Percentiles rank a stretch among this genome's conserved stretches.
Evolutionary conservation across 2,329 filamentous ascomycete species (phyloP).

Genomic region (Aspergillus spinulosporus): DNA sequence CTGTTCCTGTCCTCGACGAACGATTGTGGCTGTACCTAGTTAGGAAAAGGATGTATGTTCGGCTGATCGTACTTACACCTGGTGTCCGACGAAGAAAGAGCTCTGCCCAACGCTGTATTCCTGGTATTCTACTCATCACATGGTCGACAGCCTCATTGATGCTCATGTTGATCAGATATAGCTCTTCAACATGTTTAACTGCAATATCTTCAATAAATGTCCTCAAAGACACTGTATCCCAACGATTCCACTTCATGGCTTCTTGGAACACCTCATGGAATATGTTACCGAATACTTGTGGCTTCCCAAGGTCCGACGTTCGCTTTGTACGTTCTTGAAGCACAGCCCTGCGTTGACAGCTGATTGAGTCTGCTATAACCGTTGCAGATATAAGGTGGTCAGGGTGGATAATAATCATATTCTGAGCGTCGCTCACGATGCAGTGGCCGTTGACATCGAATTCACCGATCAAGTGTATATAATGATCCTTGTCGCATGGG

Average conservation of each 20-base stretch:
- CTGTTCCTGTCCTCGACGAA: constrained; percentile 77
- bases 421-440: constrained; percentile 77
- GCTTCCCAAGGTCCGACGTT: constrained; percentile 73
- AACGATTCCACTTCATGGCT: constrained; percentile 77
- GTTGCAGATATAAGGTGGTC: constrained; percentile 95
- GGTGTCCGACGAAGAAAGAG: constrained; percentile 74
- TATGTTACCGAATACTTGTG: constrained; percentile 88
- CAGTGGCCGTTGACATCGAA: constrained; percentile 72
- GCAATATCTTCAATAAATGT: constrained; percentile 68
- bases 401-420: constrained; percentile 88
- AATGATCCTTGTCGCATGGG: constrained; percentile 69
- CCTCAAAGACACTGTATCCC: constrained; percentile 69
- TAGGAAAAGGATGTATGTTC: not conserved
- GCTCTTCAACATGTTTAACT: constrained; percentile 78
- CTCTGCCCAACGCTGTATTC: constrained; percentile 79
- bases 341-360: constrained; percentile 84
- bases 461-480: constrained; percentile 81
- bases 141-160: constrained; percentile 73
- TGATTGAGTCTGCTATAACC: constrained; percentile 93
- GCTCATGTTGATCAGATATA: constrained; percentile 82
- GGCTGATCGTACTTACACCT: constrained; percentile 52
- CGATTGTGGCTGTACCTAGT: constrained; percentile 57
- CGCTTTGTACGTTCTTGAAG: constrained; percentile 94
- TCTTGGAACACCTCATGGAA: constrained; percentile 95
- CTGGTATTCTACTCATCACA: constrained; percentile 77